A percentile compares a stretch with the other conserved stretches of the same genome.
These are phyloP conservation scores for Limnomonas spitsbergensis DNA, from an alignment of 139 green algal genomes.

Conservation along the genomic window DNA sequence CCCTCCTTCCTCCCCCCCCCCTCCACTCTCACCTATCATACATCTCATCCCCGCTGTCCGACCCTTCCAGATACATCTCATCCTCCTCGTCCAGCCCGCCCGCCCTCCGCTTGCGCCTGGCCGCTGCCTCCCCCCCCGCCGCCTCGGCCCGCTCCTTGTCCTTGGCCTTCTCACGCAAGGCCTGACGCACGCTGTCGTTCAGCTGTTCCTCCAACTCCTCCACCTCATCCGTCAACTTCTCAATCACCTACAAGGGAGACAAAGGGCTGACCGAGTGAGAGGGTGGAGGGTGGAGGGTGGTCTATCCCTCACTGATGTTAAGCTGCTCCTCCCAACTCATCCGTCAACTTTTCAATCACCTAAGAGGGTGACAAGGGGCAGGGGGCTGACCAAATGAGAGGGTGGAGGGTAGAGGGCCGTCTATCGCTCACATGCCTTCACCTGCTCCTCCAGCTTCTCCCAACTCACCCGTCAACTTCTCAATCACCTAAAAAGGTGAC, in stretches of 20 bases:
- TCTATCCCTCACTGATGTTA: too few relatives aligned
- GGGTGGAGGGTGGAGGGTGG: too few relatives aligned
- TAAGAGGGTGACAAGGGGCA: too few relatives aligned
- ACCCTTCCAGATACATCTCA: not conserved
- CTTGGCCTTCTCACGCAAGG: not conserved
- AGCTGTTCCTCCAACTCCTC: conserved; percentile 86
- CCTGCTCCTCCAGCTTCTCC: conserved; percentile 83
- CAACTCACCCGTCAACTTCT: conserved; percentile 68
- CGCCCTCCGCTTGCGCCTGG: not conserved
- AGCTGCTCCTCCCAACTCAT: too few relatives aligned
- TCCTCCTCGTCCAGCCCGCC: conserved; percentile 20
- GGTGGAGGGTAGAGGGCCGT: too few relatives aligned
- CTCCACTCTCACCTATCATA: conserved; percentile 64
- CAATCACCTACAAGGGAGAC: conserved; percentile 40
- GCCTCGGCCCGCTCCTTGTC: not conserved
- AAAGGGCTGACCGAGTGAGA: conserved; percentile 58
- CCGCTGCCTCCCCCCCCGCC: not conserved
- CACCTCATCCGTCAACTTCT: conserved; percentile 68
- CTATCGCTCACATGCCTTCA: conserved; percentile 27
- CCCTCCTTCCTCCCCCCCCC: too few relatives aligned
- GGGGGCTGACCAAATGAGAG: too few relatives aligned
- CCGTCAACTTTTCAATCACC: too few relatives aligned
- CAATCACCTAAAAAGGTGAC: conserved; percentile 40
- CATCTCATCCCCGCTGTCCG: conserved; percentile 71
- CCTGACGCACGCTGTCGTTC: not conserved